Base-by-base conservation (phyloP, 352 stramenopile species). In the Phytophthora tentaculata region DNA sequence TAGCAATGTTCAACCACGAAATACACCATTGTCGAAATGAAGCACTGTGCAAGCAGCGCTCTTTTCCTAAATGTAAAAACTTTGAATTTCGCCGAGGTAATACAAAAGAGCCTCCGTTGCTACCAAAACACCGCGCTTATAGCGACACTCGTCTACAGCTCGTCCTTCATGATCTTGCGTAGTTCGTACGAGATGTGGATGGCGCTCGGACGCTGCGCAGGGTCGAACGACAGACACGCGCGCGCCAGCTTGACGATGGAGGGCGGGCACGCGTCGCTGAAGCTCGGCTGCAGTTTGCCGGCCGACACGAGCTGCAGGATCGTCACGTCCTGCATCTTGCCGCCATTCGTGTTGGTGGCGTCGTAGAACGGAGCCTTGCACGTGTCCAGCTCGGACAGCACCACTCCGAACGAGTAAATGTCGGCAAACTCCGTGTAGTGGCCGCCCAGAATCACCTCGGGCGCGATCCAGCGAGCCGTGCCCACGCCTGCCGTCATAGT, bases 171-270 rank as follows among this genome's bases (percentile, higher is more conserved):
- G 68, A 93, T 91, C 65, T 89, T 90, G 48, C 83, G 83, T 59
- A 93, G 65, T 66, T 91, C 79, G 74, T 91, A 94, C 17, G 85
- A 89, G 37, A 94, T 81, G 58, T 92, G 80, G 58, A 94, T 91
- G 35, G 85, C 85, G 53, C 79, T 88, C 47, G 85, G 85, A 56
- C 85, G 85, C 13, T 90, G 66, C 5, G 71, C 76, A 9, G 83
- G 80, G 60, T 94, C 79, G 55, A 91, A 92, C 5, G 70, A 71
- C 53, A 94, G 37, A 71, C 85, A 94, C 23, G 81, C 85, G 9
- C 68, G 72, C 41, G 80, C 83, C 50, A 94, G 51, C 64, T 77
- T 72, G n/a, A 92, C 71, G 39, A 91, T 80, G 35, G 84, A 71
- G 54, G 66, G 50, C 32, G 82, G 83, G 26, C 83, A 90, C 10